Base-by-base conservation (phyloP, 2,329 filamentous ascomycete genomes). In the Pseudogymnoascus destructans region DNA sequence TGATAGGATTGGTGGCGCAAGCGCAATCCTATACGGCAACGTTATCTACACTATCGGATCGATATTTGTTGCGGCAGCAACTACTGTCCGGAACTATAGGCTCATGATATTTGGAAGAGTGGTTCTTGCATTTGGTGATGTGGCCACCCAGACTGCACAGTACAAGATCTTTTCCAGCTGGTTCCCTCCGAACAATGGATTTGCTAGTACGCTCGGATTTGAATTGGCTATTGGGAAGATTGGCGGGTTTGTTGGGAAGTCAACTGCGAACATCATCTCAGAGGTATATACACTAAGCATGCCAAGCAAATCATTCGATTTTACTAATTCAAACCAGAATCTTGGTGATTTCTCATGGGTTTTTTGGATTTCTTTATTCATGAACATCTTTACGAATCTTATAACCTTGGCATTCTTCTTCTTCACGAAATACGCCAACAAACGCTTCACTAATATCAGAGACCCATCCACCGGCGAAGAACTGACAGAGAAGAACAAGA, bases 141-240 rank as follows among this genome's bases (percentile, higher is more conserved):
- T 83, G 17, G 78, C 81, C 0, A 84, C 81, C 0, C 80, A 84
- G 63, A 74, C 83, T 27, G 81, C 81, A 0, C 80, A 84, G 65
- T 84, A 84, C 66, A 82, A 83, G 61, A 77, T 84, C 61, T 84
- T 84, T 63, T 81, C 79, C 0, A 81, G 79, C 0, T 84, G 81
- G 81, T 84, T 84, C 61, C 73, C 80, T 0, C 81, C 81, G 0
- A 79, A 74, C 6, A 75, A 79, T 59, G 81, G 81, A 1, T 84
- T 84, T 64, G 81, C 80, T 0, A 80, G 79, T 0, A 84, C 80
- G 0, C 71, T 84, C 0, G 81, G 75, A 0, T 77, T 84, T 3
- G 81, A 84, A 65, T 71, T 84, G 0, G 79, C 75, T 0, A 75
- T 84, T 57, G 79, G 79, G 15, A 84, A 82, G 55, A 77, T 84